phyloP scores from a whole-genome alignment of 2,329 filamentous ascomycete genomes.

The Trichoderma afroharzianum region DNA sequence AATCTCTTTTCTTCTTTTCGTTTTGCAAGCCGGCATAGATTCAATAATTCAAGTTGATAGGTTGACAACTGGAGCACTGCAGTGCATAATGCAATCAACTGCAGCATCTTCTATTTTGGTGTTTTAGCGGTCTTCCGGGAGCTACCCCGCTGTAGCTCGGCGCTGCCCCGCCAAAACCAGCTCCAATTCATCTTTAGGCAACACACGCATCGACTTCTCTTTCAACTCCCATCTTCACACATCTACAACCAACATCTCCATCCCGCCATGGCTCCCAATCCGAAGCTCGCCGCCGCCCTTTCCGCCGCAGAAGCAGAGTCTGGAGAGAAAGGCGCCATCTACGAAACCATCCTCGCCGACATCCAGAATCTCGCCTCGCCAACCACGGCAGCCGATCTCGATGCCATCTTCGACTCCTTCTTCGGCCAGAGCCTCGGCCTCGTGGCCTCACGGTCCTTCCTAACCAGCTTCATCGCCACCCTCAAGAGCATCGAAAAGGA shows the following conservation, averaged over 20 bases:
- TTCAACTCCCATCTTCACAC: constrained; percentile 1
- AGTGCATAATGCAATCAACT: not conserved
- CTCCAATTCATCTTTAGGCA: not conserved
- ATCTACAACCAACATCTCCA: not conserved
- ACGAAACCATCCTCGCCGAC: constrained; percentile 44
- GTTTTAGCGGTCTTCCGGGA: constrained; percentile 11
- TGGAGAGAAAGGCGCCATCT: constrained; percentile 43
- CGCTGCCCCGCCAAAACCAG: constrained; percentile 15
- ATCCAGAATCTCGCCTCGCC: constrained; percentile 41
- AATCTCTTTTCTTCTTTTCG: not conserved
- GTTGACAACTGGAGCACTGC: too few species aligned
- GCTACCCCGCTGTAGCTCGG: constrained; percentile 26
- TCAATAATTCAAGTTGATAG: not conserved
- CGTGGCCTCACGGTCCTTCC: constrained; percentile 68
- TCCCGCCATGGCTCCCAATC: constrained; percentile 35
- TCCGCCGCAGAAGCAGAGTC: constrained; percentile 36
- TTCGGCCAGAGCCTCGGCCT: constrained; percentile 69
- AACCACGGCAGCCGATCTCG: constrained; percentile 52
- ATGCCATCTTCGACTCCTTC: constrained; percentile 63
- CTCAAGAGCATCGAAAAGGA: constrained; percentile 59
- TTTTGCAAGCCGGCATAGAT: not conserved
- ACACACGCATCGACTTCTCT: constrained; percentile 6
- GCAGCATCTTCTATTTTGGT: not conserved
- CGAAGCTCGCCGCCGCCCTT: constrained; percentile 43
- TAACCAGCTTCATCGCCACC: constrained; percentile 61